Conservation (phyloP, 2,329 filamentous ascomycete species). For the Verruconis gallopava region DNA sequence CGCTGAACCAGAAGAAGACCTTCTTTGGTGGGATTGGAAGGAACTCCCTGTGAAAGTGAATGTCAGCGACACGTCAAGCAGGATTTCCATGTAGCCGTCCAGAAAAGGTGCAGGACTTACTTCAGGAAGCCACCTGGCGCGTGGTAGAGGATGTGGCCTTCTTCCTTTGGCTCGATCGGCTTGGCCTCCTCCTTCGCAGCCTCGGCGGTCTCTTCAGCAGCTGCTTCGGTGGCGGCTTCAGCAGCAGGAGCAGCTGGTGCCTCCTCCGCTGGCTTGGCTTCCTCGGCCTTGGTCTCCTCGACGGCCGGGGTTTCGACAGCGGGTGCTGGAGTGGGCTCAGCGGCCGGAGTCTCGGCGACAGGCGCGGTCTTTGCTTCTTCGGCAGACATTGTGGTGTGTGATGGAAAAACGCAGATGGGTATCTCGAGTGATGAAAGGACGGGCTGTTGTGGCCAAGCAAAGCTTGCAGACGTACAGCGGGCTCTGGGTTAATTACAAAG, state of each 20-base stretch:
- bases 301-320: conserved; percentile 3
- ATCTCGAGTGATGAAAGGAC: not conserved
- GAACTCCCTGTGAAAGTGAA: conserved; percentile 1
- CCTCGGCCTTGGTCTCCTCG: conserved; percentile 6
- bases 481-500: too few relatives aligned
- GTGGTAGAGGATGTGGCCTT: conserved; percentile 84
- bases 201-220: conserved; percentile 2
- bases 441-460: too few relatives aligned
- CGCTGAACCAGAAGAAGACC: conserved; percentile 64
- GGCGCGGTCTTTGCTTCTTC: conserved; percentile 7
- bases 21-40: conserved; percentile 33
- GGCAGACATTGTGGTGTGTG: conserved; percentile 4
- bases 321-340: conserved; percentile 6
- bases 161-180: conserved; percentile 54
- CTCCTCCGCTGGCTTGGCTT: conserved; percentile 10
- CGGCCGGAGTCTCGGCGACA: conserved; percentile 8
- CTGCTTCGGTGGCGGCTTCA: conserved; percentile 7
- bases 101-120: conserved; percentile 2
- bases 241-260: not conserved
- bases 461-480: too few relatives aligned
- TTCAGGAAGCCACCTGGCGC: conserved; percentile 49
- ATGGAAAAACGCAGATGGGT: not conserved
- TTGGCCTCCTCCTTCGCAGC: conserved; percentile 7
- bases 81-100: too few relatives aligned
- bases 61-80: not conserved